Evolutionary conservation across 345 rosid genomes (phyloP).

Genomic region (Cardamine chenopodiifolia): DNA sequence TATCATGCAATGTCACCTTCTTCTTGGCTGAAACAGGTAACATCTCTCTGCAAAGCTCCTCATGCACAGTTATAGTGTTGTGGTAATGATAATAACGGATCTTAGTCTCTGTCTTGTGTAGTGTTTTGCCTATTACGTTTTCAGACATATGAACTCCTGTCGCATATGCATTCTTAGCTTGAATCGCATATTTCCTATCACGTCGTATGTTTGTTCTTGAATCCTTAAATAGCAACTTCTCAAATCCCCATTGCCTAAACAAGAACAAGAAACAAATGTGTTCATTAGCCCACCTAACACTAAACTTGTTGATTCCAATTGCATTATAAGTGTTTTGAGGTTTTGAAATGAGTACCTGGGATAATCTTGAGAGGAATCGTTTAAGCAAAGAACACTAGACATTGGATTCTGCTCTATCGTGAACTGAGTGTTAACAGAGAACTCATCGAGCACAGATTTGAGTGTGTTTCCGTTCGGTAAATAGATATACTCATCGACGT

Average conservation of each 20-base stretch:
- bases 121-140: constrained; percentile 70
- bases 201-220: constrained; percentile 69
- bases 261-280: not conserved
- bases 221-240: constrained; percentile 78
- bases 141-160: constrained; percentile 96
- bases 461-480: constrained; percentile 57
- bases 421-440: constrained; percentile 71
- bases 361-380: constrained; percentile 58
- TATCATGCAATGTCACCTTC: constrained; percentile 53
- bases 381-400: constrained; percentile 78
- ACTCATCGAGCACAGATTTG: constrained; percentile 59
- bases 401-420: constrained; percentile 93
- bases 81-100: constrained; percentile 86
- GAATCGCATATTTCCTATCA: constrained; percentile 86
- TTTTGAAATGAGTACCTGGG: constrained; percentile 47
- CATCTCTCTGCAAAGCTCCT: constrained; percentile 67
- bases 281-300: not conserved
- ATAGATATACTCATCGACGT: constrained; percentile 85
- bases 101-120: constrained; percentile 76
- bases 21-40: constrained; percentile 57
- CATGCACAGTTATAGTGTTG: constrained; percentile 59
- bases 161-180: constrained; percentile 77
- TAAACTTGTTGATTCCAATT: not conserved
- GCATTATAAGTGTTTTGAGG: not conserved
- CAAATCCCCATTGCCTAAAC: constrained; percentile 90